phyloP scores from a whole-genome alignment of 176 grass and related monocot genomes.

The Cymbopogon citratus region DNA sequence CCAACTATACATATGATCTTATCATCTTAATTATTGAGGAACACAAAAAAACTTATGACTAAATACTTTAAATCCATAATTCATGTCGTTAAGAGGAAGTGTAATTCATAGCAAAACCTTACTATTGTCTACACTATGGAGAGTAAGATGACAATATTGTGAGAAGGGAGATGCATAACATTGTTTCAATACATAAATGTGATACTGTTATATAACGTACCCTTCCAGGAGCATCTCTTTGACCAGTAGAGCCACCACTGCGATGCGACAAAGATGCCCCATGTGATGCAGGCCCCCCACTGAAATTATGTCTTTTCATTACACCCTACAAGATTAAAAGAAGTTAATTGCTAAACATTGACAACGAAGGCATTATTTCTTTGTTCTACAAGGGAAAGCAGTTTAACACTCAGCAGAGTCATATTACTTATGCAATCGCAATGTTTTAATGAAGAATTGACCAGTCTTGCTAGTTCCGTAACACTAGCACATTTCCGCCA shows the following conservation, averaged over 20 bases:
- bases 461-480: background rate
- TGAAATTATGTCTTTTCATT: conserved; percentile 79
- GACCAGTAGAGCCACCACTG: conserved; percentile 89
- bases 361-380: background rate
- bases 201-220: conserved; percentile 40
- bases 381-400: conserved; percentile 13
- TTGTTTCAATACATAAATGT: conserved; percentile 16
- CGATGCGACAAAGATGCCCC: conserved; percentile 95
- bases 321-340: conserved; percentile 66
- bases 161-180: conserved; percentile 4
- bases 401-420: background rate
- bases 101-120: background rate
- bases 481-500: background rate
- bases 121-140: background rate
- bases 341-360: background rate
- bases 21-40: conserved; percentile 1
- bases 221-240: conserved; percentile 96
- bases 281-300: conserved; percentile 82
- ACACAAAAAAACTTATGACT: background rate
- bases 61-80: conserved; percentile 14
- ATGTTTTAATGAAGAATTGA: background rate
- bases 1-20: background rate
- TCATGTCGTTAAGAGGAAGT: background rate
- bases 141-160: conserved; percentile 12
- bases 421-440: background rate